A percentile compares a stretch with the other conserved stretches of the same genome.
phyloP scores from a whole-genome alignment of 352 stramenopile genomes.

The Blastocystis sp. region DNA sequence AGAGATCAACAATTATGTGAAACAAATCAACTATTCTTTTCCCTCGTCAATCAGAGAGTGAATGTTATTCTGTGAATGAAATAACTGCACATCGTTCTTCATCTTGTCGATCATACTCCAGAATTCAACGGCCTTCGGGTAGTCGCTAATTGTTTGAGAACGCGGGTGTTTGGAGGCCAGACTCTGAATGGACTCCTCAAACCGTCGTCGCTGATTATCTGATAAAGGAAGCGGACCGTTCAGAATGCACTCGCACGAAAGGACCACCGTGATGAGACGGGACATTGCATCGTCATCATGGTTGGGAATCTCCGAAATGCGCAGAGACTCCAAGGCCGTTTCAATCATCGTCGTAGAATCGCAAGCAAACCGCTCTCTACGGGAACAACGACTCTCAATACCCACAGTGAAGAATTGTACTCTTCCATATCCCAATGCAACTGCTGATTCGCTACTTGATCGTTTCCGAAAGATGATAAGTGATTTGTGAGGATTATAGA shows the following conservation, averaged over 20 bases:
- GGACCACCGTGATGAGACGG: neutral
- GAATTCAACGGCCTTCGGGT: conserved; percentile 5
- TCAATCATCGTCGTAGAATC: neutral
- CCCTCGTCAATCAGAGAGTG: neutral
- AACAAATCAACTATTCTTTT: no score
- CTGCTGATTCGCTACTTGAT: neutral
- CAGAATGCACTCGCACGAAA: conserved; percentile 1
- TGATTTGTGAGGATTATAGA: neutral
- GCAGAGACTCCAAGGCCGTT: neutral
- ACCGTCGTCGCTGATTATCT: neutral
- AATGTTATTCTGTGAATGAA: neutral
- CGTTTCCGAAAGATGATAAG: no score
- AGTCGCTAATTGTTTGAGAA: neutral
- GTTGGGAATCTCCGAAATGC: neutral
- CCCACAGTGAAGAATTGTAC: no score
- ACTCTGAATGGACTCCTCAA: neutral
- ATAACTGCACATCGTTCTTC: neutral
- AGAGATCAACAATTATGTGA: no score
- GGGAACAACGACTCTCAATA: no score
- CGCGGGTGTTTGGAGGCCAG: neutral
- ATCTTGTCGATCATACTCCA: neutral
- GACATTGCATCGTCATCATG: neutral
- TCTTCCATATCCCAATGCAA: neutral
- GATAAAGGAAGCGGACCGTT: neutral
- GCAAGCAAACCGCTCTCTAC: neutral